Evolutionary conservation across 139 green algal species (phyloP).

Genomic region (Micractinium sp.): DNA sequence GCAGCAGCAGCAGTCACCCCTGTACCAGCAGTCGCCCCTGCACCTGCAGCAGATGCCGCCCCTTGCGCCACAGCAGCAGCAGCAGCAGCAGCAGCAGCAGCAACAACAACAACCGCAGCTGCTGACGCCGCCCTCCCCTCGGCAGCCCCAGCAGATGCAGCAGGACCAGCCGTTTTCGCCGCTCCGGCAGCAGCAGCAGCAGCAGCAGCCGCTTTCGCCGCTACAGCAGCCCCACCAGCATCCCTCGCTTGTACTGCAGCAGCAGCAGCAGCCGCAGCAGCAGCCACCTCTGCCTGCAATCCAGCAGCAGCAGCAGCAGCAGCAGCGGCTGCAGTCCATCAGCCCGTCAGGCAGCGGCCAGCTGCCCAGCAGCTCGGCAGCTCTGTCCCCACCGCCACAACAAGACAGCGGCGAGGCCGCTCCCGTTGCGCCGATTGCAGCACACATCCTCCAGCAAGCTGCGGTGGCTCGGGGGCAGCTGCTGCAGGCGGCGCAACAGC

Average conservation of each 20-base stretch:
- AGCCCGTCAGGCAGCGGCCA: background rate
- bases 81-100: background rate
- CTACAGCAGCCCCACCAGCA: background rate
- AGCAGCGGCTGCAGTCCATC: background rate
- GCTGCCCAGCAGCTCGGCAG: too few species aligned
- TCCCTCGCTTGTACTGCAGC: too few species aligned
- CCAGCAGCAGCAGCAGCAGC: background rate
- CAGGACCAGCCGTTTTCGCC: too few species aligned
- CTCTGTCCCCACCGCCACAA: too few species aligned
- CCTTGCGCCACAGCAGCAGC: background rate
- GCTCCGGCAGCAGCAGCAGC: background rate
- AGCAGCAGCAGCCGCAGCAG: background rate
- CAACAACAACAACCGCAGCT: background rate
- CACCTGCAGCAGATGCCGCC: background rate
- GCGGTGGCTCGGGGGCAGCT: background rate
- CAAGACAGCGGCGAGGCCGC: background rate
- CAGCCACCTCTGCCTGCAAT: too few species aligned
- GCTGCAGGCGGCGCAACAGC: slow-evolving; percentile 2
- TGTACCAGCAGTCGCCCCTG: too few species aligned
- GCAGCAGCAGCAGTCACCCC: background rate
- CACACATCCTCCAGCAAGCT: background rate
- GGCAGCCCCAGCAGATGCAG: too few species aligned
- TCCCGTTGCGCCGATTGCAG: background rate
- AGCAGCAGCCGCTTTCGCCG: background rate
- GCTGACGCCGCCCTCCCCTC: background rate